Base-by-base conservation (phyloP, 192 early-diverging fungal genomes). In the Backusella macrospora region DNA sequence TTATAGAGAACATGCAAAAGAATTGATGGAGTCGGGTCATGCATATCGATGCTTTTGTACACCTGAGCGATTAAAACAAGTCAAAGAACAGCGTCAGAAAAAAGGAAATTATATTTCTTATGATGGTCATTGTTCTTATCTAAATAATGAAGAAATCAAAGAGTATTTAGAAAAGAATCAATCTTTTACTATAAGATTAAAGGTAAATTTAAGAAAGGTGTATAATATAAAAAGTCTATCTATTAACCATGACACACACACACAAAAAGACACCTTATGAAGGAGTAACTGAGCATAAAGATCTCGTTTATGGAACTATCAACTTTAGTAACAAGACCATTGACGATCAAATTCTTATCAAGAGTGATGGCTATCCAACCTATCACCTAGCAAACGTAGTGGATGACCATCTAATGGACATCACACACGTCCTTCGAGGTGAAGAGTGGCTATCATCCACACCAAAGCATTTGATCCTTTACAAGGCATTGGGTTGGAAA, bases 331-430 rank as follows among this genome's bases (percentile, higher is more conserved):
- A 93, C 66, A 86, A 85, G 44, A 84, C 85, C 7, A 83, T 98
- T 26, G 96, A 98, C 65, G 96, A 98, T 83, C 86, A 90, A 9
- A 90, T 98, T 62, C 72, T 98, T 13, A 82, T 98, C 55, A 98
- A 98, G 75, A 93, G 93, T 72, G 95, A 97, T 76, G 96, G 96
- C 4, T 86, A 86, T 67, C 93, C 96, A 6, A 98, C 96, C 0
- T 98, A 98, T 76, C 96, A 98, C 73, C 84, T 98, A 44, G 96
- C 96, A 0, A 96, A 96, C 74, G 96, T 98, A 1, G 92, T 97
- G 1, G 96, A 98, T 76, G 96, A 98, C 75, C 89, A 94, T 65
- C 59, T 88, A 9, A 98, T 98, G 96, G 84, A 84, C 12, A 93
- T 98, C 55, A 95, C 95, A 2, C 95, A 97, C 77, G 95, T 98